Percentiles rank a stretch among this genome's conserved stretches.
Conservation (phyloP, 768 basidiomycete species). For the Lactifluus subvellereus region DNA sequence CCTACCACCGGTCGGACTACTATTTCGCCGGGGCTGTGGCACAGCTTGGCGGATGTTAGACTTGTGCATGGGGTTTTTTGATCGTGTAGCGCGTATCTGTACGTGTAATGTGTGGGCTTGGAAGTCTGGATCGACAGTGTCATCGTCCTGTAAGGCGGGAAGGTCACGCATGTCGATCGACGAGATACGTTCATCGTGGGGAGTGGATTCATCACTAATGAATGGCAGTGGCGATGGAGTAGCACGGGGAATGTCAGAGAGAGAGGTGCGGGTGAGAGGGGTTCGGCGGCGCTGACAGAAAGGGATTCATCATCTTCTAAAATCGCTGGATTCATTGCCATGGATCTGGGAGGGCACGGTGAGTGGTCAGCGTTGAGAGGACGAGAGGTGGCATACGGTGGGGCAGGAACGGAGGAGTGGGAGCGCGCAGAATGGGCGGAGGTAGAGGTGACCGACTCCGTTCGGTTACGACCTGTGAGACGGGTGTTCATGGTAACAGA, state of each 20-base stretch:
- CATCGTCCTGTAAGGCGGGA: conserved; percentile 29
- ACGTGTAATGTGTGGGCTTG: conserved; percentile 9
- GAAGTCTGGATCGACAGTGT: conserved; percentile 14
- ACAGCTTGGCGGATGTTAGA: conserved; percentile 4
- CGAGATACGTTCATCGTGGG: conserved; percentile 29
- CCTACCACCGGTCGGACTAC: background rate
- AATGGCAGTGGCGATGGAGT: conserved; percentile 18
- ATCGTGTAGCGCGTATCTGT: conserved; percentile 14
- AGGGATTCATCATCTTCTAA: conserved; percentile 30
- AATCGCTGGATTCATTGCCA: conserved; percentile 29
- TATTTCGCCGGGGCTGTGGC: conserved; percentile 5
- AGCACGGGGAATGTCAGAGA: conserved; percentile 28
- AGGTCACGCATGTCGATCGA: conserved; percentile 32
- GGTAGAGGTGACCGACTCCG: conserved; percentile 24
- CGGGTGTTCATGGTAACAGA: conserved; percentile 18
- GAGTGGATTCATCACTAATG: background rate
- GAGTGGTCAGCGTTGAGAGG: conserved; percentile 3
- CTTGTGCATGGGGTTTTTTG: conserved; percentile 9
- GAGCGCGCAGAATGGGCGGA: conserved; percentile 29
- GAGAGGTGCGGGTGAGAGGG: conserved; percentile 26
- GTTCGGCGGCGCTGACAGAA: background rate
- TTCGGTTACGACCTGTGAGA: conserved; percentile 9
- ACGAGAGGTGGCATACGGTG: background rate
- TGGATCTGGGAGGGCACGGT: conserved; percentile 12
- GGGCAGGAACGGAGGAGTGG: conserved; percentile 22